These are phyloP conservation scores for Globisporangium recalcitrans DNA, from an alignment of 352 stramenopile species.

Conservation along the genomic window DNA sequence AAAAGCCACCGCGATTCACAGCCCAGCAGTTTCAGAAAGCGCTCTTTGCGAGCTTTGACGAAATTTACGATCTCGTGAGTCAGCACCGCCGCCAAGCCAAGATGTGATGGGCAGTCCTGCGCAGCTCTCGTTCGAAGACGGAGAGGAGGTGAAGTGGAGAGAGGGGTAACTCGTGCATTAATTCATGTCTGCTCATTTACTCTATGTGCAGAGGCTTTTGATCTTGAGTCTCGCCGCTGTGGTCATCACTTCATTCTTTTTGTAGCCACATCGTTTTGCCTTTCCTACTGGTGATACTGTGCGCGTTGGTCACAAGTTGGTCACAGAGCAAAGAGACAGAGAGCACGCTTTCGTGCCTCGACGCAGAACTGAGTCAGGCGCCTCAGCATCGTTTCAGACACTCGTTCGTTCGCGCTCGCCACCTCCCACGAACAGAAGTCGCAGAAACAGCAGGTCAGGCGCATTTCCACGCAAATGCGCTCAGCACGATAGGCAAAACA, in stretches of 20 bases:
- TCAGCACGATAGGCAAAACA: background rate
- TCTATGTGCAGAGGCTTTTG: no score
- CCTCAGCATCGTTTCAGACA: background rate
- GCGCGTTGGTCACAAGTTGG: background rate
- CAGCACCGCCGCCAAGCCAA: slow-evolving; percentile 13
- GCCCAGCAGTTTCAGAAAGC: slow-evolving; percentile 39
- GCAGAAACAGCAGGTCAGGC: background rate
- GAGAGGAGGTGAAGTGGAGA: background rate
- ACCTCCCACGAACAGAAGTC: background rate
- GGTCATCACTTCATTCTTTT: background rate
- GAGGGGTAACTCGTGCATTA: background rate
- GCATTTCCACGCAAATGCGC: background rate
- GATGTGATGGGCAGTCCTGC: slow-evolving; percentile 3
- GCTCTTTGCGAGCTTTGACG: slow-evolving; percentile 52
- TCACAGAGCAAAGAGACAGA: background rate
- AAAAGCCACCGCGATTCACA: slow-evolving; percentile 24
- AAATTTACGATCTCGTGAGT: slow-evolving; percentile 42
- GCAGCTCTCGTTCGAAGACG: background rate
- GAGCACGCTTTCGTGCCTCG: background rate
- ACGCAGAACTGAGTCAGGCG: background rate
- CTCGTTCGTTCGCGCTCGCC: background rate
- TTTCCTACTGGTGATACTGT: background rate
- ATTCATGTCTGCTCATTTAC: background rate
- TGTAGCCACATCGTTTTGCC: background rate
- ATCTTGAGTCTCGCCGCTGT: background rate